A percentile compares a stretch with the other conserved stretches of the same genome.
Conservation (phyloP, 148 eudicot genomes). For the Spergularia bocconei region DNA sequence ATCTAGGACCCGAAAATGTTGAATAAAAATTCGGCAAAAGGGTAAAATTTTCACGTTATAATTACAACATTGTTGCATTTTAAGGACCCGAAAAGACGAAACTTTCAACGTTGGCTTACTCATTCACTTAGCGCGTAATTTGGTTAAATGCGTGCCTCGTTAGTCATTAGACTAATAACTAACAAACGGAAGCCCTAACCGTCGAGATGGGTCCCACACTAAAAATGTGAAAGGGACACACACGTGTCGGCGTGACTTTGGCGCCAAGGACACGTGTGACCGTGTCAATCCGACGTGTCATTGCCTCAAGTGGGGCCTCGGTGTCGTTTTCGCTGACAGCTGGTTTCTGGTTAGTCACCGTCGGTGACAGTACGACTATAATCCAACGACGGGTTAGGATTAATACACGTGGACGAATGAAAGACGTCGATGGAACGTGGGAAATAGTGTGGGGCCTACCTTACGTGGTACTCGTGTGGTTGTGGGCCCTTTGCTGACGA, state of each 20-base stretch:
- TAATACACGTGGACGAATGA: not conserved
- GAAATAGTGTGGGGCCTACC: not conserved
- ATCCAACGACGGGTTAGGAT: not conserved
- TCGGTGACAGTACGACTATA: constrained; percentile 11
- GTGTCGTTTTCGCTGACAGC: constrained; percentile 34
- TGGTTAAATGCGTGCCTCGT: not conserved
- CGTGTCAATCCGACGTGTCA: constrained; percentile 55
- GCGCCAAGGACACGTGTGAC: constrained; percentile 33
- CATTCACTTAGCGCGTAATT: not conserved
- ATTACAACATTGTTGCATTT: not conserved
- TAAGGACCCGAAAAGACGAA: not conserved
- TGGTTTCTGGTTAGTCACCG: constrained; percentile 18
- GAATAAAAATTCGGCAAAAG: too few relatives aligned
- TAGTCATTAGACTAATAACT: not conserved
- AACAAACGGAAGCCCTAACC: constrained; percentile 1
- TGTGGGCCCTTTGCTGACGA: constrained; percentile 21
- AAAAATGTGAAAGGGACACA: constrained; percentile 12
- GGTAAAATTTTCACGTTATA: not conserved
- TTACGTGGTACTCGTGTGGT: constrained; percentile 1
- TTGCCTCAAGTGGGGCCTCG: constrained; percentile 30
- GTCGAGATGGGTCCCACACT: constrained; percentile 16
- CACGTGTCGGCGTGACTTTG: constrained; percentile 34
- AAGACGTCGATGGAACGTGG: constrained; percentile 1
- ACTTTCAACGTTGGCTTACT: not conserved
- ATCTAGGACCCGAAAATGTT: too few relatives aligned